Evolutionary conservation across 148 eudicot genomes (phyloP).

Genomic region (Fallopia convolvulus): DNA sequence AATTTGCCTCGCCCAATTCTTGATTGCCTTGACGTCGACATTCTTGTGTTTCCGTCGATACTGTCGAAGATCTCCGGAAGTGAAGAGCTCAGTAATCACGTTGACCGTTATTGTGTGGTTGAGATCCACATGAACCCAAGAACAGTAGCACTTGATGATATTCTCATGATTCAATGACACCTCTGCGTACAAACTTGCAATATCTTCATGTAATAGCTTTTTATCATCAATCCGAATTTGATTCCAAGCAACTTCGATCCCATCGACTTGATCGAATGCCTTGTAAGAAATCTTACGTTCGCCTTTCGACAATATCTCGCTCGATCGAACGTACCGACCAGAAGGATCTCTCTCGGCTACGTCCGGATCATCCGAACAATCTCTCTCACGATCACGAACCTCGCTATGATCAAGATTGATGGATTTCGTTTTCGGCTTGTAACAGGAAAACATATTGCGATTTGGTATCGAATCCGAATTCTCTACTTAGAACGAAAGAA

Average conservation of each 20-base stretch:
- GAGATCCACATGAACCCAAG: constrained; percentile 57
- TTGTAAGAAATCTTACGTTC: constrained; percentile 84
- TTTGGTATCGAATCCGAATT: too few species aligned
- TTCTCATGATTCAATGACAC: constrained; percentile 63
- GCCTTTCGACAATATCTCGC: constrained; percentile 80
- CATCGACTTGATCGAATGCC: constrained; percentile 74
- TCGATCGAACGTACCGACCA: constrained; percentile 49
- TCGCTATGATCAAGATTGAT: not conserved
- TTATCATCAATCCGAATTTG: constrained; percentile 47
- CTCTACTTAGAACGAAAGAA: too few species aligned
- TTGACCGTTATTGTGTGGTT: constrained; percentile 42
- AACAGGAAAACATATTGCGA: not conserved
- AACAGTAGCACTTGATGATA: constrained; percentile 49
- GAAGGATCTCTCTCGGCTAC: constrained; percentile 44
- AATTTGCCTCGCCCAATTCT: constrained; percentile 81
- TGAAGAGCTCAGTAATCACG: constrained; percentile 77
- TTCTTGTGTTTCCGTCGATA: constrained; percentile 64
- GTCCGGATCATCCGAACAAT: constrained; percentile 24
- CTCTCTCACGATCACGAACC: too few species aligned
- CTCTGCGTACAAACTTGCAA: constrained; percentile 50
- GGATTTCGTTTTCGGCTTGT: constrained; percentile 10
- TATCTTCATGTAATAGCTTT: constrained; percentile 31
- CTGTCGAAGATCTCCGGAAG: constrained; percentile 80
- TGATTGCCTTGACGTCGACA: constrained; percentile 62
- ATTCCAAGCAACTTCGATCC: constrained; percentile 93